These are phyloP conservation scores for Neospora caninum DNA, from an alignment of 169 alveolate genomes.

Conservation along the genomic window DNA sequence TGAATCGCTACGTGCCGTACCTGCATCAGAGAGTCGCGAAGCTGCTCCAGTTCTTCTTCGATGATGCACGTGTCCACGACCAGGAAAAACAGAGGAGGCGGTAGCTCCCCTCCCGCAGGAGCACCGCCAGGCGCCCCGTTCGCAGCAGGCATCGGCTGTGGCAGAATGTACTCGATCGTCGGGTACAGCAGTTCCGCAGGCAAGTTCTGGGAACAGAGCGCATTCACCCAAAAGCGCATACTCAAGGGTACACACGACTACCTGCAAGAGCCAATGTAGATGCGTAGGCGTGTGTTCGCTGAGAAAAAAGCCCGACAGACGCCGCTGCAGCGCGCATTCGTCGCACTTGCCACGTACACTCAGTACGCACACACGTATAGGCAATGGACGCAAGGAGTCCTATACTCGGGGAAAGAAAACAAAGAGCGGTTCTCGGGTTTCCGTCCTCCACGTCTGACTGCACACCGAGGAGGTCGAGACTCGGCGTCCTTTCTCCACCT, in stretches of 20 bases:
- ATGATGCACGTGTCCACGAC: constrained; percentile 95
- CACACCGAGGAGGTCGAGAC: no score
- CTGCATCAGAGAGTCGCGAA: constrained; percentile 96
- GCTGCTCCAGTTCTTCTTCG: constrained; percentile 94
- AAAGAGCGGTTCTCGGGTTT: no score
- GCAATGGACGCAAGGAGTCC: no score
- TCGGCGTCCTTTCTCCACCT: no score
- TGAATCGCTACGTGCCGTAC: constrained; percentile 64
- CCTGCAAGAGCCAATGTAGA: neutral
- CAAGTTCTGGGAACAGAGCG: constrained; percentile 79
- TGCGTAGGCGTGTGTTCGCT: neutral
- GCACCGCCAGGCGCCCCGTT: constrained; percentile 52
- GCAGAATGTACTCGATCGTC: constrained; percentile 97
- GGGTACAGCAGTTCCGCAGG: constrained; percentile 97
- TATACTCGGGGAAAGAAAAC: no score
- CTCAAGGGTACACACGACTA: neutral
- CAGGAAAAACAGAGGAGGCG: constrained; percentile 94
- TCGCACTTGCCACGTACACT: no score
- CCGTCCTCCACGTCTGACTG: no score
- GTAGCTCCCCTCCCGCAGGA: constrained; percentile 38
- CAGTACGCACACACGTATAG: no score
- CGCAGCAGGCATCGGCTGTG: constrained; percentile 76
- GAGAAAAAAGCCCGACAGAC: no score
- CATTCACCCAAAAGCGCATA: neutral
- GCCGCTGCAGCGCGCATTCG: no score